Conservation (phyloP, 139 green algal genomes). For the Tetratostichococcus sp. region DNA sequence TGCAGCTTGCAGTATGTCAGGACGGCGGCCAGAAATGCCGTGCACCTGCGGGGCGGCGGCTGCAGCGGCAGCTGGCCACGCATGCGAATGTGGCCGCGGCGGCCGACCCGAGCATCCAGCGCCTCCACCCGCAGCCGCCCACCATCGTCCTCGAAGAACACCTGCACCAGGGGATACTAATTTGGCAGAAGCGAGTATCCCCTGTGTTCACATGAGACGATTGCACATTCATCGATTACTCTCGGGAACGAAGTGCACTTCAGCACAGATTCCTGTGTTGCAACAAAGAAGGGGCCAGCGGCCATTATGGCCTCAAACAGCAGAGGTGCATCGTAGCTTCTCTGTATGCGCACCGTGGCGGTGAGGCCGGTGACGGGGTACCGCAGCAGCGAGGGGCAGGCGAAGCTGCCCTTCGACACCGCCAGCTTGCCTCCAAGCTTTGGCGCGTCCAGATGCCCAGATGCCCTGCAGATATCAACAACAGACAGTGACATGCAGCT, state of each 20-base stretch:
- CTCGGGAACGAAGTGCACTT: no score
- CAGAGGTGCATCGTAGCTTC: no score
- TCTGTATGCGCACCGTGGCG: slow-evolving; percentile 47
- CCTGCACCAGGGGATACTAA: background rate
- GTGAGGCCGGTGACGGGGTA: slow-evolving; percentile 48
- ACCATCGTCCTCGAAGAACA: background rate
- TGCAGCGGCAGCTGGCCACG: slow-evolving; percentile 57
- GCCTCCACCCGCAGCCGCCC: slow-evolving; percentile 27
- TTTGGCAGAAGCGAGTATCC: background rate
- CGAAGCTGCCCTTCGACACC: slow-evolving; percentile 42
- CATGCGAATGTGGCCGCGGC: slow-evolving; percentile 52
- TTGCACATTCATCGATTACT: no score
- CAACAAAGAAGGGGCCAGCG: no score
- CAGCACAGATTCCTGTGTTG: no score
- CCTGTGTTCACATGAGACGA: slow-evolving; percentile 3
- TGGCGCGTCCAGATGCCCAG: slow-evolving; percentile 32
- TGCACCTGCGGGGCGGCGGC: background rate
- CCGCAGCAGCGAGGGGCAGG: slow-evolving; percentile 40
- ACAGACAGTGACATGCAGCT: slow-evolving; percentile 30
- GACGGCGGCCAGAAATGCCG: no score
- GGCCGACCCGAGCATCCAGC: slow-evolving; percentile 68
- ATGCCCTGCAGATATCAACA: slow-evolving; percentile 21
- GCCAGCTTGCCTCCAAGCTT: slow-evolving; percentile 34
- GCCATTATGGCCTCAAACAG: no score
- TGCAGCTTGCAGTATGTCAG: no score